A percentile compares a stretch with the other conserved stretches of the same genome.
phyloP scores from a whole-genome alignment of 2,329 filamentous ascomycete genomes.

The Sporothrix globosa region DNA sequence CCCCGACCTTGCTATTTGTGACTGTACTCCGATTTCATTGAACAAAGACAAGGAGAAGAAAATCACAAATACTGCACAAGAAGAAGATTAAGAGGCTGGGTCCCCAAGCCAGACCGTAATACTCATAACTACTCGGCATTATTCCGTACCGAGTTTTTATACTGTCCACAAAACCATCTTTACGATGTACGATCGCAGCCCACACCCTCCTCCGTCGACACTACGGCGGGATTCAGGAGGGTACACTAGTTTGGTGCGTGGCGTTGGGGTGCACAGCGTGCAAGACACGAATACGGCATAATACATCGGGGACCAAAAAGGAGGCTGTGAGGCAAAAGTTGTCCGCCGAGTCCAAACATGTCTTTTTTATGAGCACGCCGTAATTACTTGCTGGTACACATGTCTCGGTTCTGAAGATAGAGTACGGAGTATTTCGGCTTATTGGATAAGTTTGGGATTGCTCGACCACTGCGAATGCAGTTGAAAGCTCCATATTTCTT shows the following conservation, averaged over 20 bases:
- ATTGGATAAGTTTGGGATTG: too few species aligned
- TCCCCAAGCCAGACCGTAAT: too few species aligned
- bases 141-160: background rate
- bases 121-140: background rate
- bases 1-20: background rate
- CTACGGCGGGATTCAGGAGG: background rate
- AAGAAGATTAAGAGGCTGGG: too few species aligned
- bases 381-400: too few species aligned
- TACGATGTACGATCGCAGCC: background rate
- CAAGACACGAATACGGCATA: background rate
- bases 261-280: background rate
- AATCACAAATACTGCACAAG: background rate
- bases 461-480: too few species aligned
- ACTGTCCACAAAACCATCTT: background rate
- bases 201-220: background rate
- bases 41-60: conserved; percentile 10
- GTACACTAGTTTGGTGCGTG: conserved; percentile 25
- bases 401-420: too few species aligned
- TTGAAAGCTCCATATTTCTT: too few species aligned
- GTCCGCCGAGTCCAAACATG: too few species aligned
- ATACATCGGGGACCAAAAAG: too few species aligned
- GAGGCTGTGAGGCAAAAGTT: too few species aligned
- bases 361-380: too few species aligned
- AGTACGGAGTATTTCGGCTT: background rate
- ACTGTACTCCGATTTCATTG: background rate